phyloP scores from a whole-genome alignment of 1,139 yeast species.

The Schwanniomyces etchellsii region DNA sequence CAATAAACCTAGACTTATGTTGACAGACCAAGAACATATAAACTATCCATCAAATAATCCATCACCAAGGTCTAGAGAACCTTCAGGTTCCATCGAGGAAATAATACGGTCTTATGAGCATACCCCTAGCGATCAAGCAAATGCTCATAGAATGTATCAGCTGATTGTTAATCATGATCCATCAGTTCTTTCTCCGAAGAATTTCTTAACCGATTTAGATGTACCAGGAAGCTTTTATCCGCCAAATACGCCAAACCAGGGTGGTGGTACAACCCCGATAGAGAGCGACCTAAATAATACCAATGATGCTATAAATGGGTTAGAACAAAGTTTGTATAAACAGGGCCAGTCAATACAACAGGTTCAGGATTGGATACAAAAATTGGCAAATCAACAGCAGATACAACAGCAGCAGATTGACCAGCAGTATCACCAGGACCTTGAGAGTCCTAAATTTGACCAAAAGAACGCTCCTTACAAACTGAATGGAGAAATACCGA shows the following conservation, averaged over 20 bases:
- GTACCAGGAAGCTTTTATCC: slow-evolving; percentile 7
- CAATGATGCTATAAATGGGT: slow-evolving; percentile 22
- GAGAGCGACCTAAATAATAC: slow-evolving; percentile 4
- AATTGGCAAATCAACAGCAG: slow-evolving; percentile 33
- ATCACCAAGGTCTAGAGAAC: slow-evolving; percentile 5
- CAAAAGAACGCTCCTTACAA: slow-evolving; percentile 1
- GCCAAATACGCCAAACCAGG: slow-evolving; percentile 9
- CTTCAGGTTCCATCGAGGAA: slow-evolving; percentile 28
- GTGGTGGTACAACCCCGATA: slow-evolving; percentile 3
- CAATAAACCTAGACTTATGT: slow-evolving; percentile 36
- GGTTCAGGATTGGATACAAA: slow-evolving; percentile 55
- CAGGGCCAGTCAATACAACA: slow-evolving; percentile 55
- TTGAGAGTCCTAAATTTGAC: slow-evolving; percentile 2
- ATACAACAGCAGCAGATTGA: slow-evolving; percentile 25
- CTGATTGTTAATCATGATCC: slow-evolving; percentile 25
- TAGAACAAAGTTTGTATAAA: slow-evolving; percentile 40
- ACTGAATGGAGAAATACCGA: slow-evolving; percentile 1
- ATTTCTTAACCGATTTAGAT: slow-evolving; percentile 28
- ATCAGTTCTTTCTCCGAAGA: slow-evolving; percentile 22
- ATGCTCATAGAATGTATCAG: slow-evolving; percentile 26
- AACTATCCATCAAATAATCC: slow-evolving; percentile 10
- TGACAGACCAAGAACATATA: slow-evolving; percentile 35
- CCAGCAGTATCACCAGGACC: slow-evolving; percentile 10
- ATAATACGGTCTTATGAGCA: slow-evolving; percentile 28
- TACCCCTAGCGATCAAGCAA: slow-evolving; percentile 13